A percentile compares a stretch with the other conserved stretches of the same genome.
Conservation (phyloP, 2,329 filamentous ascomycete genomes). For the Ophiostoma tasmaniense region DNA sequence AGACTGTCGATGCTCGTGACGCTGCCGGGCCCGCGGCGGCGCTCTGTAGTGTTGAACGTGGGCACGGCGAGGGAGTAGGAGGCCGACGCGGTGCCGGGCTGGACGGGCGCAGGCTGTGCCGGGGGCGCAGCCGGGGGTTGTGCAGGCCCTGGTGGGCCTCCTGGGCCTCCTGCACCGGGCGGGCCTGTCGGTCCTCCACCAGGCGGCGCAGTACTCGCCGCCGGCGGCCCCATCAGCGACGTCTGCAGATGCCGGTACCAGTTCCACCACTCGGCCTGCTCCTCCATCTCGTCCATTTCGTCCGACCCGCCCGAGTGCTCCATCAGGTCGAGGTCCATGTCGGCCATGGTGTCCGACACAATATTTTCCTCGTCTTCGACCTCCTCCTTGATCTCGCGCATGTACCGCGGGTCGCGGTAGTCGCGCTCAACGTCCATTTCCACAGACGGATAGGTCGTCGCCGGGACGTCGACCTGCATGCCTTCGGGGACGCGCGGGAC, state of each 20-base stretch:
- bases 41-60: background rate
- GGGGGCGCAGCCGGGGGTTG: background rate
- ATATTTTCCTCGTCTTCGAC: constrained; percentile 1
- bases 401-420: constrained; percentile 1
- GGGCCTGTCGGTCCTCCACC: background rate
- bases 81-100: background rate
- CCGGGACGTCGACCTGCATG: background rate
- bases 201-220: constrained; percentile 3
- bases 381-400: background rate
- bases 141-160: background rate
- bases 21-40: constrained; percentile 11
- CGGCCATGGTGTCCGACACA: background rate
- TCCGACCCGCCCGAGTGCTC: constrained; percentile 10
- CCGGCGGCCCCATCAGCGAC: constrained; percentile 8
- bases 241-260: constrained; percentile 18
- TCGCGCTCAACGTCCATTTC: constrained; percentile 16
- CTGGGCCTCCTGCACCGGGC: background rate
- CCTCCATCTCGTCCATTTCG: background rate
- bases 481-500: constrained; percentile 6
- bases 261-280: constrained; percentile 19
- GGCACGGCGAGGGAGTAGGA: background rate
- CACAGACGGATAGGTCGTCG: background rate
- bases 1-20: constrained; percentile 21
- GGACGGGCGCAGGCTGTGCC: too few species aligned
- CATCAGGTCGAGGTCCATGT: constrained; percentile 7